These are phyloP conservation scores for Dendryphion nanum DNA, from an alignment of 2,329 filamentous ascomycete species.

Conservation along the genomic window DNA sequence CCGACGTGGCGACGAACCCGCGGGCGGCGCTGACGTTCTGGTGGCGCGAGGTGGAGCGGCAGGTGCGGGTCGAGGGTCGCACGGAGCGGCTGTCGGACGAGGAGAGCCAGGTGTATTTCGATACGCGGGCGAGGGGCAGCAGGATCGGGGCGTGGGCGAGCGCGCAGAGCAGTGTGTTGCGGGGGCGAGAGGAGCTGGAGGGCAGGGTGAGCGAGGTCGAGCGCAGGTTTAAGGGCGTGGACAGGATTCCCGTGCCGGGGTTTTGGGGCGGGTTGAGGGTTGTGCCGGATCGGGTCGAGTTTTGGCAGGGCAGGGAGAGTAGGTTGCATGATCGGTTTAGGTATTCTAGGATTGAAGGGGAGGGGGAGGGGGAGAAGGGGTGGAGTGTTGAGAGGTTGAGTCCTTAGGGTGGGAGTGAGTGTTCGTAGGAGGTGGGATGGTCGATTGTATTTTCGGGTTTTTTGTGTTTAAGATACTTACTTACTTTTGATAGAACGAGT, in stretches of 20 bases:
- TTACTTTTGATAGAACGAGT: no score
- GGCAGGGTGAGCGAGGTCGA: slow-evolving; percentile 74
- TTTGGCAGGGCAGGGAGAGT: slow-evolving; percentile 91
- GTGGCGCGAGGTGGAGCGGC: slow-evolving; percentile 83
- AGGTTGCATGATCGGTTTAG: slow-evolving; percentile 91
- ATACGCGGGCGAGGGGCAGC: slow-evolving; percentile 71
- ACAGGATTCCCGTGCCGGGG: slow-evolving; percentile 83
- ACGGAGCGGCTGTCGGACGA: slow-evolving; percentile 64
- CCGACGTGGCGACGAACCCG: slow-evolving; percentile 69
- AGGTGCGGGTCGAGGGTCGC: slow-evolving; percentile 83
- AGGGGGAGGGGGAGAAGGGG: slow-evolving; percentile 45
- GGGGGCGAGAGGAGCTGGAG: slow-evolving; percentile 71
- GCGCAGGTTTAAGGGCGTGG: slow-evolving; percentile 68
- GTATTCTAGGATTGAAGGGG: slow-evolving; percentile 63
- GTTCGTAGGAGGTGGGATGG: no score
- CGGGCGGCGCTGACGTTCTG: slow-evolving; percentile 84
- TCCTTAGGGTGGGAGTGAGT: no score
- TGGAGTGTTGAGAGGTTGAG: slow-evolving; percentile 75
- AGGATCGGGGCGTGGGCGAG: slow-evolving; percentile 93
- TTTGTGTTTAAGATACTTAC: no score
- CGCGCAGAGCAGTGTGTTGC: slow-evolving; percentile 76
- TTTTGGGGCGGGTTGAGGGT: slow-evolving; percentile 94
- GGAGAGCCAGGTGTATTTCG: slow-evolving; percentile 69
- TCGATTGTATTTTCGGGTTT: no score
- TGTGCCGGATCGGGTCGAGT: slow-evolving; percentile 83